Conservation (phyloP, 148 eudicot genomes). For the Spergularia marina region DNA sequence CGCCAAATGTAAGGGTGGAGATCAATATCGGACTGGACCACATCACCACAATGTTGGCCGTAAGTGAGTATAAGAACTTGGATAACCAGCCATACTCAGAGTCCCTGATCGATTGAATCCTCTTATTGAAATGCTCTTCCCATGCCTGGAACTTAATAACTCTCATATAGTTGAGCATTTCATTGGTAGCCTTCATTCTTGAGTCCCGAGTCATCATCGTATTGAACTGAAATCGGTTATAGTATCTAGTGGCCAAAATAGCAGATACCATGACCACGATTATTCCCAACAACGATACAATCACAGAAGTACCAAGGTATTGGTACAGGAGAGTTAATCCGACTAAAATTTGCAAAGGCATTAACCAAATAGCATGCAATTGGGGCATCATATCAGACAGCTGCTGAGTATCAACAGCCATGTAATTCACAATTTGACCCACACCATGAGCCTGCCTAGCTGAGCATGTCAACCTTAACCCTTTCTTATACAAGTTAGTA, state of each 20-base stretch:
- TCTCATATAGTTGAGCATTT: constrained; percentile 92
- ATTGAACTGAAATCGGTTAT: constrained; percentile 57
- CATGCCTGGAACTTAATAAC: constrained; percentile 96
- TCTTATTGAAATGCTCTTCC: constrained; percentile 80
- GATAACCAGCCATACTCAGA: constrained; percentile 74
- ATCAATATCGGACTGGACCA: constrained; percentile 75
- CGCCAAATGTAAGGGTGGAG: constrained; percentile 67
- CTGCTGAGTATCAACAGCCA: constrained; percentile 98
- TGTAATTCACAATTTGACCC: constrained; percentile 90
- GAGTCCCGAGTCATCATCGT: constrained; percentile 66
- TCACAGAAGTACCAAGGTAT: constrained; percentile 46
- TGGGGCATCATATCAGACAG: constrained; percentile 93
- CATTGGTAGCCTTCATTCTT: constrained; percentile 90
- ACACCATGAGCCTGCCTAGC: constrained; percentile 86
- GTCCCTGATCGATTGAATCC: constrained; percentile 58
- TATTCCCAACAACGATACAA: constrained; percentile 56
- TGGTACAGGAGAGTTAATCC: constrained; percentile 59
- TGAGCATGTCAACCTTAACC: constrained; percentile 70
- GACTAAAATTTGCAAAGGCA: constrained; percentile 70
- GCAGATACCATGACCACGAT: constrained; percentile 47
- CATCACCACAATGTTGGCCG: constrained; percentile 61
- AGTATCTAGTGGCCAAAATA: constrained; percentile 46
- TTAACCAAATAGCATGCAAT: constrained; percentile 74
- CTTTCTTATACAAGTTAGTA: constrained; percentile 84
- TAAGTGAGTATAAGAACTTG: constrained; percentile 62